A percentile compares a stretch with the other conserved stretches of the same genome.
These are phyloP conservation scores for Hemisphaericaspora nanyangensis DNA, from an alignment of 805 yeast species.

Conservation along the genomic window DNA sequence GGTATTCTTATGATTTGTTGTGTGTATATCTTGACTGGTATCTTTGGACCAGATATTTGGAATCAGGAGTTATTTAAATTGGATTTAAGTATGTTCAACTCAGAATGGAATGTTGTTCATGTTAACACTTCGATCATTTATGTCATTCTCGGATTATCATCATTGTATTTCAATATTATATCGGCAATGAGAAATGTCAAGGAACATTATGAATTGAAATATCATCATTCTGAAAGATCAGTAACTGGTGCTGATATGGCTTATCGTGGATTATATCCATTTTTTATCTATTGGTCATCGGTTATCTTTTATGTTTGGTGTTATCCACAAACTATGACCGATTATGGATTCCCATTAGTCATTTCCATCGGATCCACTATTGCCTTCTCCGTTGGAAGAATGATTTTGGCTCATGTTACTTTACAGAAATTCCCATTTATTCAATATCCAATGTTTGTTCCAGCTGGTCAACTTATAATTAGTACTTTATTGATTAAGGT, in stretches of 20 bases:
- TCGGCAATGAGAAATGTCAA: constrained; percentile 64
- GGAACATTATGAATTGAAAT: constrained; percentile 36
- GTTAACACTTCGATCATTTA: constrained; percentile 43
- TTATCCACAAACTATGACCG: constrained; percentile 49
- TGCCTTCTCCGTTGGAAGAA: constrained; percentile 88
- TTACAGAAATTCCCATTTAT: constrained; percentile 69
- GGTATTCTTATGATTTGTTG: constrained; percentile 68
- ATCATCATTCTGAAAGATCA: constrained; percentile 19
- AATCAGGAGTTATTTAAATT: constrained; percentile 37
- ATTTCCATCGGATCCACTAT: constrained; percentile 69
- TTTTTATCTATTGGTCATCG: constrained; percentile 49
- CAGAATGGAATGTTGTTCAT: constrained; percentile 21
- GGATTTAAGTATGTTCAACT: constrained; percentile 28
- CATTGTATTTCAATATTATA: constrained; percentile 58
- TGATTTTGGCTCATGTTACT: constrained; percentile 83
- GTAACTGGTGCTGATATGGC: constrained; percentile 40
- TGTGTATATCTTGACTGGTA: constrained; percentile 59
- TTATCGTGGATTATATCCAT: constrained; percentile 61
- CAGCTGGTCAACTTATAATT: constrained; percentile 45
- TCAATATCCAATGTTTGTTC: constrained; percentile 68
- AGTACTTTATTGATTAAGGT: constrained; percentile 31
- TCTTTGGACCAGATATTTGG: constrained; percentile 72
- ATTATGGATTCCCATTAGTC: constrained; percentile 51
- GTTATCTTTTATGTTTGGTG: constrained; percentile 45
- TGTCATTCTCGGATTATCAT: constrained; percentile 48